Evolutionary conservation across 768 basidiomycete genomes (phyloP).

Genomic region (Auriscalpium vulgare): DNA sequence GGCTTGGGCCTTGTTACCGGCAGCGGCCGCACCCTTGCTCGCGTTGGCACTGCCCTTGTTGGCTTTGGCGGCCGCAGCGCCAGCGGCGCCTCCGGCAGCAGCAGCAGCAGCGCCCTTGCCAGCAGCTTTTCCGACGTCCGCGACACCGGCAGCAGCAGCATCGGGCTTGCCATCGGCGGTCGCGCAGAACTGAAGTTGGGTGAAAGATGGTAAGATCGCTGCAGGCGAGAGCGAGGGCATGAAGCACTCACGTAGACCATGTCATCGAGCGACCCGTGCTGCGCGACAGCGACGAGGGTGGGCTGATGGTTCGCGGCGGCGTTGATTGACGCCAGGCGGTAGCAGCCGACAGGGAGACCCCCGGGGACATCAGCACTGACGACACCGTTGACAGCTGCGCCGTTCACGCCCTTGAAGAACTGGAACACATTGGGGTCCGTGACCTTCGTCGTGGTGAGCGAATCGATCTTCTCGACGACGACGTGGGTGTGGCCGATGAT

Average conservation of each 20-base stretch:
- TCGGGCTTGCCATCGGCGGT: neutral
- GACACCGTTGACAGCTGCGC: conserved; percentile 30
- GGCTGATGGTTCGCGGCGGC: conserved; percentile 52
- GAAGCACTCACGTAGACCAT: conserved; percentile 41
- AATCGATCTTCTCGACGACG: conserved; percentile 38
- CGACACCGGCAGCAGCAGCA: neutral
- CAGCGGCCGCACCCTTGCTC: no score
- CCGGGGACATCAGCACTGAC: conserved; percentile 41
- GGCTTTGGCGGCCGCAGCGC: neutral
- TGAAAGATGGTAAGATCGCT: neutral
- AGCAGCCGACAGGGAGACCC: conserved; percentile 51
- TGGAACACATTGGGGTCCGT: conserved; percentile 45
- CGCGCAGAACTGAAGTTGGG: neutral
- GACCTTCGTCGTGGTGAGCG: conserved; percentile 33
- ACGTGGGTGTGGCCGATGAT: conserved; percentile 52
- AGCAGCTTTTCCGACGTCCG: neutral
- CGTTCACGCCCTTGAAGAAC: conserved; percentile 57
- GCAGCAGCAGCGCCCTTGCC: neutral
- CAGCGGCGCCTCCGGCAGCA: neutral
- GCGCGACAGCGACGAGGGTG: conserved; percentile 47
- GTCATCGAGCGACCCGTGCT: conserved; percentile 56
- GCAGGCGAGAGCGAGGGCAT: conserved; percentile 4
- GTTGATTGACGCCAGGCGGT: conserved; percentile 53
- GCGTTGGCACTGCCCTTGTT: neutral
- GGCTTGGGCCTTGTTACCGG: no score